phyloP scores from a whole-genome alignment of 352 stramenopile species.

The Phytophthora cryptogea region DNA sequence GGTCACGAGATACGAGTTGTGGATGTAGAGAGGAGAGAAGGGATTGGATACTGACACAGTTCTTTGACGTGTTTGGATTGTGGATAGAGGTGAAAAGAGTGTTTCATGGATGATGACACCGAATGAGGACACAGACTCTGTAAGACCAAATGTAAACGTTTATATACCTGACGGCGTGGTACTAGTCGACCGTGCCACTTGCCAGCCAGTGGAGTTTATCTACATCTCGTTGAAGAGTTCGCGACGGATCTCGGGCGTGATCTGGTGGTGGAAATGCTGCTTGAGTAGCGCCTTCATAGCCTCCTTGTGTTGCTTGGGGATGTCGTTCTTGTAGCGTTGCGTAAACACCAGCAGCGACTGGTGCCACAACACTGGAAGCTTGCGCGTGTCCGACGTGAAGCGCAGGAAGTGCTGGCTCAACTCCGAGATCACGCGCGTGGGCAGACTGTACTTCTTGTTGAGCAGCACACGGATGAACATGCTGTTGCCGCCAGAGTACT shows the following conservation, averaged over 20 bases:
- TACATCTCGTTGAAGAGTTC: slow-evolving; percentile 92
- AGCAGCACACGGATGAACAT: slow-evolving; percentile 99
- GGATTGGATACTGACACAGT: slow-evolving; percentile 5
- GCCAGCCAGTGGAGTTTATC: slow-evolving; percentile 6
- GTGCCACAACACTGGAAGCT: slow-evolving; percentile 98
- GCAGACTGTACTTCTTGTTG: slow-evolving; percentile 99
- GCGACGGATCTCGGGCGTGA: slow-evolving; percentile 98
- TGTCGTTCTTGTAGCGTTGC: slow-evolving; percentile 99
- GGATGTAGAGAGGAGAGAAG: background rate
- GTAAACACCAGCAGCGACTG: slow-evolving; percentile 98
- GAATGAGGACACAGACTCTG: slow-evolving; percentile 1
- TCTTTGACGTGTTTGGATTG: background rate
- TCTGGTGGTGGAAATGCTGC: slow-evolving; percentile 95
- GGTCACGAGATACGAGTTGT: slow-evolving; percentile 5
- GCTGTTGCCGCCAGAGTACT: slow-evolving; percentile 97
- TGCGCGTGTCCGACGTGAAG: slow-evolving; percentile 89
- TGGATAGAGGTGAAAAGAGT: background rate
- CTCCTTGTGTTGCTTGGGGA: slow-evolving; percentile 95
- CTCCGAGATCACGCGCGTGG: slow-evolving; percentile 95
- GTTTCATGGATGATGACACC: background rate
- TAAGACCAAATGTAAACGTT: slow-evolving; percentile 34
- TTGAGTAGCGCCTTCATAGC: slow-evolving; percentile 93
- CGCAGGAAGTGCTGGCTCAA: slow-evolving; percentile 96
- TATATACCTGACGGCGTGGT: slow-evolving; percentile 19
- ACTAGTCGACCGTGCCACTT: background rate